Base-by-base conservation (phyloP, 176 grass and related monocot genomes). In the Elymus sibiricus region DNA sequence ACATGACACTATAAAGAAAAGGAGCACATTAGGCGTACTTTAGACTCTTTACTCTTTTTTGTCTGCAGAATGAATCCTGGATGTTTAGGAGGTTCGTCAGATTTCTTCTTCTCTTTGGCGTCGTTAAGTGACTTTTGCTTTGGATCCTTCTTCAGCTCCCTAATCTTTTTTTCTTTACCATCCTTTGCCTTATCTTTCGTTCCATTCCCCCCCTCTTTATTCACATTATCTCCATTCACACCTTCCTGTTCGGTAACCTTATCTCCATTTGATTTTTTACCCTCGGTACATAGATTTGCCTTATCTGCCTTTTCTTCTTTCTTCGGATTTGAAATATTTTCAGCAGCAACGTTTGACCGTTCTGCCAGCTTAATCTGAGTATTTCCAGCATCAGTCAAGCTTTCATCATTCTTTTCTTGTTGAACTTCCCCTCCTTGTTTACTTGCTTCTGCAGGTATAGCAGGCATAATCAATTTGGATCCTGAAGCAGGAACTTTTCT, bases 51-150 rank as follows among this genome's bases (percentile, higher is more conserved):
- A 79, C 69, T 85, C 37, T 78, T 87, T 53, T 71, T 85, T 15
- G 69, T 67, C 78, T 92, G 76, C 16, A 94, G 70, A 43, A 94
- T 85, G 74, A 94, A 89, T 75, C 92, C 92, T 78, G 89, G 89
- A 79, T 94, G 72, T 66, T 79, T 94, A 27, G 92, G 92, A 21
- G 81, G 87, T 79, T 90, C 92, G 55, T 91, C 87, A 66, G 70
- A 56, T 77, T 85, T 87, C 24, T 37, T 77, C 70, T 85, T 92
- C 49, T 91, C 89, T 56, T 90, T 94, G 9, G 34, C 17, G 44
- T 91, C 92, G 59, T 85, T 89, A 21, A 55, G 77, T 35, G 79
- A 86, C 53, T 86, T 90, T 44, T 88, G 82, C 55, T 88, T 85
- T 1, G 60, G 63, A 56, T 93, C 88, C 77, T 53, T 64, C 71